Evolutionary conservation across 2,329 filamentous ascomycete genomes (phyloP).

Genomic region (Cadophora sp.): DNA sequence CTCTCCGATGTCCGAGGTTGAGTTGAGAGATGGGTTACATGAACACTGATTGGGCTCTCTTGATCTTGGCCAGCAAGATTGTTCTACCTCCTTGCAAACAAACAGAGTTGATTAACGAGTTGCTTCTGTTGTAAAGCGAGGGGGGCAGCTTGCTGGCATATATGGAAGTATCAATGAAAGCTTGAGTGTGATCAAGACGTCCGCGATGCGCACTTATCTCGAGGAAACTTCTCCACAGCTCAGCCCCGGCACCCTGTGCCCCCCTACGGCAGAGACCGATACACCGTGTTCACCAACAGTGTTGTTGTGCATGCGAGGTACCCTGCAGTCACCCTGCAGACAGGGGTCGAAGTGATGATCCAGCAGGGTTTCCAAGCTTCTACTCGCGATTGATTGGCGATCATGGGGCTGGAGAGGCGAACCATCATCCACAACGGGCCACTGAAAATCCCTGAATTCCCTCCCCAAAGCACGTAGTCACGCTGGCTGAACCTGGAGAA

Average conservation of each 20-base stretch:
- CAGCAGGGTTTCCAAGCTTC: constrained; percentile 13
- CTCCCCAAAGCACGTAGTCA: constrained; percentile 13
- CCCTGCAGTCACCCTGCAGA: constrained; percentile 26
- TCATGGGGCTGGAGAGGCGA: constrained; percentile 19
- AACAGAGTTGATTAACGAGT: constrained; percentile 10
- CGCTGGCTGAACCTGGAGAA: neutral
- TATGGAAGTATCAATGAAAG: neutral
- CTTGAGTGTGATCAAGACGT: neutral
- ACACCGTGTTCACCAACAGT: constrained; percentile 18
- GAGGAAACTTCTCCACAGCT: constrained; percentile 3
- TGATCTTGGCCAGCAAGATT: constrained; percentile 39
- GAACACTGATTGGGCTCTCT: neutral
- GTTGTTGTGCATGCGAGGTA: constrained; percentile 29
- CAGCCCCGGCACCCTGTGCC: neutral
- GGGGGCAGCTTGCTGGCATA: constrained; percentile 2
- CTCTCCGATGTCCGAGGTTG: constrained; percentile 5
- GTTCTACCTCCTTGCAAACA: constrained; percentile 18
- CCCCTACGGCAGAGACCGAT: constrained; percentile 3
- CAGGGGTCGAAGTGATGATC: constrained; percentile 13
- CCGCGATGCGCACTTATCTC: neutral
- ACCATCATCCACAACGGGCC: neutral
- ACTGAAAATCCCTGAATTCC: neutral
- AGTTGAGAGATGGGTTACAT: constrained; percentile 2
- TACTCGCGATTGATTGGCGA: constrained; percentile 36
- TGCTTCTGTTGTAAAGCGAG: neutral